Percentiles rank a stretch among this genome's conserved stretches.
Evolutionary conservation across 192 early-diverging fungal species (phyloP).

Genomic region (Allomyces javanicus): DNA sequence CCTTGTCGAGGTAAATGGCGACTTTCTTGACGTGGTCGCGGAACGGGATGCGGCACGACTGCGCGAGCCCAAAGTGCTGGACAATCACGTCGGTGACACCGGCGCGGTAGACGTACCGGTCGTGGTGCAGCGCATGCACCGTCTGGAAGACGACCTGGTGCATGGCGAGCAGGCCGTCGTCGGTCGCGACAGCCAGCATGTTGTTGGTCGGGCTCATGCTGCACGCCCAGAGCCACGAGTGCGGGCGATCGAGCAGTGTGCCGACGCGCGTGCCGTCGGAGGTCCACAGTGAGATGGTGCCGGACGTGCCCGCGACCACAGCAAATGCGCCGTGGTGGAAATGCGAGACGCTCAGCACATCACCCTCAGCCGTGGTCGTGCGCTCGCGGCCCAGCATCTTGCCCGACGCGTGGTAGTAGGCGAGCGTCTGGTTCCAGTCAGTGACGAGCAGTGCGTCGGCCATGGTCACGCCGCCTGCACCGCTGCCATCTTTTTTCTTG

Average conservation of each 20-base stretch:
- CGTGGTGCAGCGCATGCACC: conserved; percentile 34
- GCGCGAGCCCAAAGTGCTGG: conserved; percentile 26
- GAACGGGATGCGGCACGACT: conserved; percentile 32
- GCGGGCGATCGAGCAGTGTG: conserved; percentile 17
- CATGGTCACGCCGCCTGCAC: not conserved
- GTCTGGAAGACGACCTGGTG: conserved; percentile 31
- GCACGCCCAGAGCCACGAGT: conserved; percentile 32
- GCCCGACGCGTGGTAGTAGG: conserved; percentile 32
- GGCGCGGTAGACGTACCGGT: conserved; percentile 32
- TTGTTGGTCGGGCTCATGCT: conserved; percentile 22
- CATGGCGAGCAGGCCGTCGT: conserved; percentile 30
- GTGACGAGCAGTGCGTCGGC: conserved; percentile 27
- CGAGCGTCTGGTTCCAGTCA: conserved; percentile 33
- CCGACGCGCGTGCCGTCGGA: conserved; percentile 28
- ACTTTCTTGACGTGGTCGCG: conserved; percentile 40
- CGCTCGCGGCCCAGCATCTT: conserved; percentile 36
- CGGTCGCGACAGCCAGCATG: conserved; percentile 28
- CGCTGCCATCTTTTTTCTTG: conserved; percentile 7
- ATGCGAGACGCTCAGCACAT: conserved; percentile 12
- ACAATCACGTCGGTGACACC: conserved; percentile 46
- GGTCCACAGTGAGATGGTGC: conserved; percentile 32
- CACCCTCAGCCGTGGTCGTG: conserved; percentile 21
- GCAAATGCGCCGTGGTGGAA: conserved; percentile 29
- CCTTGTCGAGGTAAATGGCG: conserved; percentile 27
- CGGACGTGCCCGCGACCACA: conserved; percentile 29